Evolutionary conservation across 1,284 basidiomycete genomes (phyloP).

Genomic region (Sanghuangporus weigelae): DNA sequence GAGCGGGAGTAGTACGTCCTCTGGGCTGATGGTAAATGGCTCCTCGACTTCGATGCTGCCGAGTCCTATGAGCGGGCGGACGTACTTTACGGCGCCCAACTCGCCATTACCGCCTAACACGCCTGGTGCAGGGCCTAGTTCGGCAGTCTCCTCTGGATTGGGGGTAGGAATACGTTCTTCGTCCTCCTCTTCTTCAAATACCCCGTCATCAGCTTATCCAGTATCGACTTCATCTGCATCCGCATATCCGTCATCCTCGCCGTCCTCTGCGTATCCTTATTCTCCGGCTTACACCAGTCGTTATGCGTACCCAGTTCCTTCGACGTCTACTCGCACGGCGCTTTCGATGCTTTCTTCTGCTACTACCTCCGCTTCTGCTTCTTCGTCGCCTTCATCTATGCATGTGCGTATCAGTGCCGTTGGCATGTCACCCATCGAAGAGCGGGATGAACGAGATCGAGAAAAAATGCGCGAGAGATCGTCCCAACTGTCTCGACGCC

Average conservation of each 20-base stretch:
- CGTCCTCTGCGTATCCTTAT: neutral
- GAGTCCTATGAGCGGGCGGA: neutral
- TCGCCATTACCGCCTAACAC: neutral
- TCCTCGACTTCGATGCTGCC: neutral
- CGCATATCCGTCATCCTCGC: constrained; percentile 1
- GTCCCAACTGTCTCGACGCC: neutral
- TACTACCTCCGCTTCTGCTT: neutral
- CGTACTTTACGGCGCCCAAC: constrained; percentile 6
- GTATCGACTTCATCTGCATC: neutral
- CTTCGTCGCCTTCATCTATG: neutral
- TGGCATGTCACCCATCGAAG: neutral
- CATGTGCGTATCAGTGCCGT: neutral
- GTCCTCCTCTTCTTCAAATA: neutral
- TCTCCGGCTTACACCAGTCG: neutral
- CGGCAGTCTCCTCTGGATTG: neutral
- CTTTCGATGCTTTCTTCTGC: neutral
- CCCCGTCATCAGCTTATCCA: neutral
- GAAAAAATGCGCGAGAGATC: neutral
- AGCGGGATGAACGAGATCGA: neutral
- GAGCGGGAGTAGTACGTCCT: neutral
- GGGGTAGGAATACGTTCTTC: neutral
- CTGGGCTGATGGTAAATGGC: neutral
- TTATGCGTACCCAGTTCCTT: neutral
- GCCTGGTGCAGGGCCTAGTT: neutral
- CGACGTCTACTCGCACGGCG: neutral